A percentile compares a stretch with the other conserved stretches of the same genome.
Evolutionary conservation across 495 filamentous ascomycete species (phyloP).

Genomic region (Pyronema domesticum): DNA sequence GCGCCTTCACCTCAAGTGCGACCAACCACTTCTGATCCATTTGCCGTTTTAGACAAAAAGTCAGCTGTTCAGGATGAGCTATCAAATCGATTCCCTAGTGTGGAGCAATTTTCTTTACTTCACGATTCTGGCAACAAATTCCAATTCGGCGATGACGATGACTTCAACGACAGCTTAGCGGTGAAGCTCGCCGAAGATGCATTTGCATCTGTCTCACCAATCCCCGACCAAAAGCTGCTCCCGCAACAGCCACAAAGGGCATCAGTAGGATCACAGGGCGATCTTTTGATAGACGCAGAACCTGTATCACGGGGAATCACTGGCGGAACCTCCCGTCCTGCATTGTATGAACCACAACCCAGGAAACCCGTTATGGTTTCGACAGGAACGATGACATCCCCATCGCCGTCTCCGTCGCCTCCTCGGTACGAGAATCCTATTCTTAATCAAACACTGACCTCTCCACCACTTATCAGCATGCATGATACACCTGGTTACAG

Average conservation of each 20-base stretch:
- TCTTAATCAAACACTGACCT: constrained; percentile 23
- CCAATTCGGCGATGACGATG: constrained; percentile 57
- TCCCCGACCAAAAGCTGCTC: constrained; percentile 6
- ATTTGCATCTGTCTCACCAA: constrained; percentile 35
- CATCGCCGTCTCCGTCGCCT: constrained; percentile 39
- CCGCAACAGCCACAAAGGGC: background rate
- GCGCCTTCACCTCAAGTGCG: constrained; percentile 39
- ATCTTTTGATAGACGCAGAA: constrained; percentile 21
- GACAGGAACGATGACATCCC: constrained; percentile 80
- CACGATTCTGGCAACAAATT: constrained; percentile 77
- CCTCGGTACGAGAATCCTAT: constrained; percentile 28
- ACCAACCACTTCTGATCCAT: constrained; percentile 62
- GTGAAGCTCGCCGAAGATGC: constrained; percentile 80
- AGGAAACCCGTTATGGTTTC: constrained; percentile 63
- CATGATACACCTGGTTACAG: constrained; percentile 5
- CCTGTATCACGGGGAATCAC: constrained; percentile 13
- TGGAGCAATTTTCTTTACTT: constrained; percentile 83
- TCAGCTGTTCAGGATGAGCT: constrained; percentile 49
- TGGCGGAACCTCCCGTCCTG: constrained; percentile 13
- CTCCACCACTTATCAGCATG: constrained; percentile 11
- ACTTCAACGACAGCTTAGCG: constrained; percentile 56
- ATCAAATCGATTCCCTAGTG: constrained; percentile 66
- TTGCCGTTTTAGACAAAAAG: constrained; percentile 65
- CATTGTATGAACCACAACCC: constrained; percentile 27
- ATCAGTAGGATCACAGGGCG: constrained; percentile 24